These are phyloP conservation scores for Raffaelea ambrosiae DNA, from an alignment of 2,329 filamentous ascomycete species.

Conservation along the genomic window DNA sequence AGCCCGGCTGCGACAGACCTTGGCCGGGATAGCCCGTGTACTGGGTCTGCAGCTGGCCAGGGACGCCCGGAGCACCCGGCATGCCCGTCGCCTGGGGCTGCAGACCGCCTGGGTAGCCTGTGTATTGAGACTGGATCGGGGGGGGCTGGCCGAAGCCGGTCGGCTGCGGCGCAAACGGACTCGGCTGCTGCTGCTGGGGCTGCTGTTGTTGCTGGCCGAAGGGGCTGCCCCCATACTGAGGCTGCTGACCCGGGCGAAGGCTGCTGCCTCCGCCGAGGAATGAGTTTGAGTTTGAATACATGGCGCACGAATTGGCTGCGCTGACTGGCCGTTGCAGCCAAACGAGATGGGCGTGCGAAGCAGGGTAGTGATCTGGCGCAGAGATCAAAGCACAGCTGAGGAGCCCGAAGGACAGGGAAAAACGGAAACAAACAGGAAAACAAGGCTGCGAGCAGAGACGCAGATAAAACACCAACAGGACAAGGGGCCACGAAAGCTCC, in stretches of 20 bases:
- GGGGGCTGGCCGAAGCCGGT: conserved; percentile 51
- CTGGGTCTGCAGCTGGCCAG: conserved; percentile 54
- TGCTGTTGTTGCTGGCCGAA: conserved; percentile 37
- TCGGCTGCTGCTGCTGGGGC: conserved; percentile 41
- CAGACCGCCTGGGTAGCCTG: conserved; percentile 43
- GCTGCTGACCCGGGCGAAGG: conserved; percentile 60
- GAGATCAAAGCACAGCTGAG: neutral
- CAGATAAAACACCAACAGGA: neutral
- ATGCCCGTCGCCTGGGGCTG: conserved; percentile 36
- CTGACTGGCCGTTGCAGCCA: neutral
- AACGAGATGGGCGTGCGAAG: neutral
- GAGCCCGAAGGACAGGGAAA: neutral
- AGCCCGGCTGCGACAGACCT: conserved; percentile 47
- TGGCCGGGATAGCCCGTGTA: conserved; percentile 55
- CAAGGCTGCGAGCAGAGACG: neutral
- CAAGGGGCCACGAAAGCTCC: neutral
- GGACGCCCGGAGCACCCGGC: conserved; percentile 39
- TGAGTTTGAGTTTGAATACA: conserved; percentile 87
- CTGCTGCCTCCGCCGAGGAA: conserved; percentile 69
- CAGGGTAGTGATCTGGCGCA: neutral
- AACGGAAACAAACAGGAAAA: neutral
- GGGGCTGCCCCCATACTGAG: conserved; percentile 46
- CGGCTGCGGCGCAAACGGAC: conserved; percentile 49
- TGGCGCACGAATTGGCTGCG: conserved; percentile 29
- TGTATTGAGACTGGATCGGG: conserved; percentile 46